Evolutionary conservation across 345 rosid genomes (phyloP), one percentile per base, ranked within the genome.

Genomic region (Hibiscus tridactylites): DNA sequence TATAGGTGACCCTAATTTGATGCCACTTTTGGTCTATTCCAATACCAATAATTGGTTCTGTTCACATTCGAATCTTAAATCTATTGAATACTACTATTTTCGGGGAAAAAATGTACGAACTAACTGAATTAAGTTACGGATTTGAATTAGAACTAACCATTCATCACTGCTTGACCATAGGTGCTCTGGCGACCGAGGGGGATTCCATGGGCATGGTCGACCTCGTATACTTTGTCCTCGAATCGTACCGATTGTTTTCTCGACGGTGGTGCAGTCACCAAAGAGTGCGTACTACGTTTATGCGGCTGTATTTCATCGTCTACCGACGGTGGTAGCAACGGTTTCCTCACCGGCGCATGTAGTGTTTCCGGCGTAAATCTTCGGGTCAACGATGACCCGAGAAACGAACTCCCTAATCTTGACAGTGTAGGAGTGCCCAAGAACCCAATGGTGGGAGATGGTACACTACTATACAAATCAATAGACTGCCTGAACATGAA

Each of bases 391-490:
- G 92, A 80, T 47, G 95, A 81, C 3, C 91, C 83, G 37, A 88
- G 71, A 76, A 91, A 87, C 5, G 96, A 94, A 71, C 92, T 85
- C 78, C 90, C 81, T 2, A 84, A 66, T 79, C 88, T 88, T 37
- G 88, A 72, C 31, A 94, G 24, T 4, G 91, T 65, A 12, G 95
- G 84, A 37, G 83, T 85, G 37, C 88, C 93, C 56, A 95, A 76
- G 73, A 95, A 82, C 2, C 86, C 85, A 6, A 90, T 76, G 70
- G 73, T 86, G 1, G 96, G 99, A 21, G 99, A 95, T 59, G 87
- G 93, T 63, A 95, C 80, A 73, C 97, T 95, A 65, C 92, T 87
- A 53, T 85, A 92, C 3, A 95, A 72, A 75, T 95, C 97, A 46
- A 92, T 92, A 2, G 99, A 92, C 64, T 92, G 93, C 85, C 97